These are phyloP conservation scores for Chrysoporthe cubensis DNA, from an alignment of 2,329 filamentous ascomycete genomes.

Conservation along the genomic window DNA sequence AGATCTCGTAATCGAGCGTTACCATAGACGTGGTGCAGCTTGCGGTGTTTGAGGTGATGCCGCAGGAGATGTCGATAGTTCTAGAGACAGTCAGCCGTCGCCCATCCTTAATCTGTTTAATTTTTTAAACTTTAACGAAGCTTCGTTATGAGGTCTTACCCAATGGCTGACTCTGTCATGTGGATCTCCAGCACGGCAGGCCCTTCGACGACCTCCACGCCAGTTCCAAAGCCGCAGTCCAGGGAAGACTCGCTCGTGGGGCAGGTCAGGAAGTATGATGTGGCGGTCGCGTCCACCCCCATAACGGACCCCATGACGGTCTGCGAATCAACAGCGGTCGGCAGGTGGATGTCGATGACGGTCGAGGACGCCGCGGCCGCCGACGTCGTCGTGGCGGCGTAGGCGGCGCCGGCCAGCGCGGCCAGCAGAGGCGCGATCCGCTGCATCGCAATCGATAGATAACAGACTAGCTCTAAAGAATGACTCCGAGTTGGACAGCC, in stretches of 20 bases:
- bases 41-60: slow-evolving; percentile 26
- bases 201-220: slow-evolving; percentile 31
- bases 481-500: background rate
- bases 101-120: background rate
- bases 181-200: slow-evolving; percentile 30
- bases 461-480: background rate
- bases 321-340: slow-evolving; percentile 24
- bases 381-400: slow-evolving; percentile 9
- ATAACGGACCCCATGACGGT: slow-evolving; percentile 34
- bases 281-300: slow-evolving; percentile 32
- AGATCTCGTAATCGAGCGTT: slow-evolving; percentile 18
- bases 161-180: slow-evolving; percentile 10
- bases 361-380: slow-evolving; percentile 16
- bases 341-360: slow-evolving; percentile 31
- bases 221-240: slow-evolving; percentile 31
- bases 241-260: slow-evolving; percentile 26
- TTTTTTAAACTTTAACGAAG: background rate
- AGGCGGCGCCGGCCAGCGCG: slow-evolving; percentile 13
- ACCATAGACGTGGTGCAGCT: slow-evolving; percentile 21
- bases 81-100: slow-evolving; percentile 17
- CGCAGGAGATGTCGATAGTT: slow-evolving; percentile 27
- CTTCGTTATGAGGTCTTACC: slow-evolving; percentile 21
- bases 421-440: slow-evolving; percentile 16
- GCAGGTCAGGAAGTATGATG: slow-evolving; percentile 32
- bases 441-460: slow-evolving; percentile 7